Base-by-base conservation (phyloP, 1,284 basidiomycete species). In the Trichosporon sp. region DNA sequence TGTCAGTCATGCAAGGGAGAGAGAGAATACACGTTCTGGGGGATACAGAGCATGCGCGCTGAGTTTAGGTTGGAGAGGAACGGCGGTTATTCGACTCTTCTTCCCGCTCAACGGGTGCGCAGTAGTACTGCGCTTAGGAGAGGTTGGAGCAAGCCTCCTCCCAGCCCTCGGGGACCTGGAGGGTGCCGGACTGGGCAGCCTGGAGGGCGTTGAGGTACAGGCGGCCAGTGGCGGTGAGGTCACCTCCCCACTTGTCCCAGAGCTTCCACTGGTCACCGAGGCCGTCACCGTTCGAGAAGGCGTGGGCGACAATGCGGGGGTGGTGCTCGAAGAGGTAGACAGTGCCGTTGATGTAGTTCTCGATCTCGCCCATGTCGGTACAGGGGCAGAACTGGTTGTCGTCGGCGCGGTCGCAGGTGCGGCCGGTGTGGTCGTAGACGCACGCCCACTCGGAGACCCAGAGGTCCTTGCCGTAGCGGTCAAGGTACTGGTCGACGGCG, bases 391-490 rank as follows among this genome's bases (percentile, higher is more conserved):
- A 79, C 31, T 67, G 64, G 60, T 70, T 72, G 42, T 68, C 65
- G 72, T 77, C 76, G 65, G 75, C 72, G 64, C 56, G 56, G 56
- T 60, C 56, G 56, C 56, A 60, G 34, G 32, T 63, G 34, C 34
- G 62, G 32, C 71, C 70, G 35, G 73, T 75, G 47, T 53, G 42
- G 74, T 83, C 81, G 69, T 84, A 77, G 68, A 83, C 81, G 69
- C 80, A 82, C 15, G 78, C 79, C 72, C 81, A 78, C 76, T 84
- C 83, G 62, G 80, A 81, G 60, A 84, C 75, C 79, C 79, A 81
- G 44, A 84, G 77, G 27, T 81, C 81, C 75, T 82, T 82, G 32
- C 75, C 73, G 75, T 79, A 83, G 38, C 70, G 77, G 75, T 76
- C 77, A 58, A 67, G 79, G 77, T 84, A 83, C 74, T 83, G 75